Conservation (phyloP, 2,329 filamentous ascomycete genomes). For the Chrysoporthe puriensis region DNA sequence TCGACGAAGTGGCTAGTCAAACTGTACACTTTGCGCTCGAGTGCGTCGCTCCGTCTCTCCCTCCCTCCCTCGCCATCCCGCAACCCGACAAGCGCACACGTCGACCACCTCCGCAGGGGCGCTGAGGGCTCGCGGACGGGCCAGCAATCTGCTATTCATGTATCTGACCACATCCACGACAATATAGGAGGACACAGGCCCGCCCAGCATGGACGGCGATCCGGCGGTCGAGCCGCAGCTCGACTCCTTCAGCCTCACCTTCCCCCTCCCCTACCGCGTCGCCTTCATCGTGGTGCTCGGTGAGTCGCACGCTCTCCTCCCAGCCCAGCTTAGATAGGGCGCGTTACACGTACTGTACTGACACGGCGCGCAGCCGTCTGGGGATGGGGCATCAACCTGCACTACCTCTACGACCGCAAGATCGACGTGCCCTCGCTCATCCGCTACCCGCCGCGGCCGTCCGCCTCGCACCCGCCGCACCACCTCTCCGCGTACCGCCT, state of each 20-base stretch:
- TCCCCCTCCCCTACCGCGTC: conserved; percentile 88
- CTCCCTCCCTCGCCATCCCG: background rate
- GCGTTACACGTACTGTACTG: conserved; percentile 3
- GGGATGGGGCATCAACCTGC: conserved; percentile 93
- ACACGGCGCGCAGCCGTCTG: conserved; percentile 69
- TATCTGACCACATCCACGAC: conserved; percentile 15
- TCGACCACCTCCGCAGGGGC: background rate
- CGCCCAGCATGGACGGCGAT: conserved; percentile 69
- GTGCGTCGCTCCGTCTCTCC: background rate
- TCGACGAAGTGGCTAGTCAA: background rate
- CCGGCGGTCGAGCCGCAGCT: conserved; percentile 70
- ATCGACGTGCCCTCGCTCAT: conserved; percentile 89
- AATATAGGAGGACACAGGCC: conserved; percentile 26
- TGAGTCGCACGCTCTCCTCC: conserved; percentile 42
- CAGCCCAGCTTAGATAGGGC: background rate
- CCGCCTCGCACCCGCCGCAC: conserved; percentile 71
- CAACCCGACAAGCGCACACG: background rate
- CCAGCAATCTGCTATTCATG: conserved; percentile 18
- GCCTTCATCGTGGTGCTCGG: conserved; percentile 84
- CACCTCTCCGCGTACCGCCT: conserved; percentile 86
- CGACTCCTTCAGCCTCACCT: conserved; percentile 83
- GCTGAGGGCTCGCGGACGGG: background rate
- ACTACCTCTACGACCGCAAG: conserved; percentile 76
- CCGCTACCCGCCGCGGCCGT: conserved; percentile 78
- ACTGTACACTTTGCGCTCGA: background rate